phyloP scores from a whole-genome alignment of 75 land plant genomes.

The Picea glauca region DNA sequence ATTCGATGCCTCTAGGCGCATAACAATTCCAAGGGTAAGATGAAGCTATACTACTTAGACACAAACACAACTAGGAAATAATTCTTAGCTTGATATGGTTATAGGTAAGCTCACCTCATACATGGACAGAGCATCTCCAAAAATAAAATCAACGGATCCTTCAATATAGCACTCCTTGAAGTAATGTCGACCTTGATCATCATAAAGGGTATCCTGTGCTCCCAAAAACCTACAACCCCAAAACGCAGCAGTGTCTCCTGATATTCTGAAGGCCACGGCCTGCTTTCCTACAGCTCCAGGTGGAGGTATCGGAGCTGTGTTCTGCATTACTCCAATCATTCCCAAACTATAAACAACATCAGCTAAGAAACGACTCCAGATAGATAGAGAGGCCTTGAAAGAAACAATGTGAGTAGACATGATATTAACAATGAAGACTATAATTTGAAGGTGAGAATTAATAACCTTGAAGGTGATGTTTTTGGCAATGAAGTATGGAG shows the following conservation, averaged over 20 bases:
- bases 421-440: neutral
- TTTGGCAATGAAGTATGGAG: conserved; percentile 80
- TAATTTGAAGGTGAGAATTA: neutral
- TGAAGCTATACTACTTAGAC: no score
- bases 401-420: neutral
- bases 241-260: conserved; percentile 74
- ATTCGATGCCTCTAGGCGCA: no score
- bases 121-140: conserved; percentile 68
- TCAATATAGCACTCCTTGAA: conserved; percentile 87
- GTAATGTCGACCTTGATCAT: conserved; percentile 73
- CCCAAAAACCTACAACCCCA: conserved; percentile 67
- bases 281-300: conserved; percentile 70
- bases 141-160: conserved; percentile 82
- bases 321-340: conserved; percentile 26
- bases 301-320: conserved; percentile 61
- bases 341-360: neutral
- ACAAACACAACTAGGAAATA: no score
- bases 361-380: neutral
- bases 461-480: conserved; percentile 87
- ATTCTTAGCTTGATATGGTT: no score
- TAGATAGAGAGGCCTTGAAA: neutral
- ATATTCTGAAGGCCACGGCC: conserved; percentile 72
- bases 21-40: no score
- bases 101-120: conserved; percentile 35
- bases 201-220: conserved; percentile 77